Conservation (phyloP, 2,329 filamentous ascomycete genomes). For the Aspergillus tamarii region DNA sequence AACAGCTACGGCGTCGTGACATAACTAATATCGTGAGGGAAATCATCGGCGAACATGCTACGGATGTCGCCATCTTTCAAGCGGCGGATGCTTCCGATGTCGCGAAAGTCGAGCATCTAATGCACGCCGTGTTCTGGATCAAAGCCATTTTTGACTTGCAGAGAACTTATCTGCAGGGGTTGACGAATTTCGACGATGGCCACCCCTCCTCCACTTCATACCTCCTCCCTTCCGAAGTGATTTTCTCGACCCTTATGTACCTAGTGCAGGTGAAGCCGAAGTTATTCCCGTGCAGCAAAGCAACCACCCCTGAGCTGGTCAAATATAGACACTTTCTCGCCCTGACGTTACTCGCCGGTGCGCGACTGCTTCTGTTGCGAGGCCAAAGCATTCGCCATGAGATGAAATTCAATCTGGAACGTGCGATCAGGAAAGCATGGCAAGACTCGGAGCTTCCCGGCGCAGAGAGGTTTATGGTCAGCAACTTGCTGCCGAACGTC, state of each 20-base stretch:
- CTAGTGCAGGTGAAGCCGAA: conserved; percentile 35
- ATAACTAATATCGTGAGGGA: conserved; percentile 38
- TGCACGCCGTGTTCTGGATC: conserved; percentile 38
- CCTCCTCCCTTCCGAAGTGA: conserved; percentile 34
- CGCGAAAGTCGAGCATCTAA: conserved; percentile 27
- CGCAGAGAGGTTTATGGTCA: conserved; percentile 37
- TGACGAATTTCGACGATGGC: conserved; percentile 31
- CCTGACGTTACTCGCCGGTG: conserved; percentile 37
- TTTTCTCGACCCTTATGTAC: conserved; percentile 41
- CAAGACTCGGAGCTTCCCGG: conserved; percentile 35
- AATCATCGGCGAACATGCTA: conserved; percentile 39
- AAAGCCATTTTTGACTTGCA: conserved; percentile 42
- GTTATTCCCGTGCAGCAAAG: conserved; percentile 32
- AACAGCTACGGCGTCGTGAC: conserved; percentile 38
- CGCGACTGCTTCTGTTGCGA: conserved; percentile 37
- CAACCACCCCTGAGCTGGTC: conserved; percentile 25
- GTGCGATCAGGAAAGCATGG: conserved; percentile 37
- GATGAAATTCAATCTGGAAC: conserved; percentile 33
- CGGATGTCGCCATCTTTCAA: conserved; percentile 30
- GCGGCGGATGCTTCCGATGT: conserved; percentile 24
- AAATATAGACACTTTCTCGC: conserved; percentile 24
- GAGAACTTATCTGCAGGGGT: conserved; percentile 36
- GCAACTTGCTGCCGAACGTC: conserved; percentile 32
- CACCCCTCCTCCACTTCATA: conserved; percentile 34
- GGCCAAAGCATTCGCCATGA: conserved; percentile 31